A percentile compares a stretch with the other conserved stretches of the same genome.
Evolutionary conservation across 345 rosid genomes (phyloP).

Genomic region (Crucihimalaya himalaica): DNA sequence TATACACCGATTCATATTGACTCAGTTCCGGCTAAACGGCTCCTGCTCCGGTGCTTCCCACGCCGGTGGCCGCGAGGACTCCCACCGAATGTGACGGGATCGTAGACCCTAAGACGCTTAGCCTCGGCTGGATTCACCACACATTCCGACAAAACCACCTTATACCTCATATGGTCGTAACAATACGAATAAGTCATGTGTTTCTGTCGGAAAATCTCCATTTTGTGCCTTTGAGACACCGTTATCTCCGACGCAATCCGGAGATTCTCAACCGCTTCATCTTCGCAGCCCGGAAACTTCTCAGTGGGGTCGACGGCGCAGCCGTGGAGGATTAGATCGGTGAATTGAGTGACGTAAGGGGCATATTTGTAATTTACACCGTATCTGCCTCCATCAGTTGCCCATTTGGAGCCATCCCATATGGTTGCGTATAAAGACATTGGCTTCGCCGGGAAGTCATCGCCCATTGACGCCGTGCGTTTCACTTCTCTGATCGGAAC

Average conservation of each 20-base stretch:
- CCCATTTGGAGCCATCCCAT: slow-evolving; percentile 99
- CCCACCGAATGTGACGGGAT: slow-evolving; percentile 81
- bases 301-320: slow-evolving; percentile 89
- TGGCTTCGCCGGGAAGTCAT: slow-evolving; percentile 91
- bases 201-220: slow-evolving; percentile 72
- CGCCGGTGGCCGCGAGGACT: slow-evolving; percentile 46
- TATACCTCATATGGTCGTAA: slow-evolving; percentile 77
- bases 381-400: slow-evolving; percentile 94
- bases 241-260: slow-evolving; percentile 48
- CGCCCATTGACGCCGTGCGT: slow-evolving; percentile 74
- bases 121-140: slow-evolving; percentile 60
- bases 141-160: slow-evolving; percentile 67
- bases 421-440: slow-evolving; percentile 93
- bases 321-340: slow-evolving; percentile 75
- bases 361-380: slow-evolving; percentile 87
- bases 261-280: slow-evolving; percentile 25
- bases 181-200: slow-evolving; percentile 95
- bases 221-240: slow-evolving; percentile 51
- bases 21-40: slow-evolving; percentile 7
- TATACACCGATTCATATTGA: slow-evolving; percentile 30
- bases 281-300: slow-evolving; percentile 50
- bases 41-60: slow-evolving; percentile 45
- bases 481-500: slow-evolving; percentile 79
- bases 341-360: slow-evolving; percentile 69
- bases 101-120: slow-evolving; percentile 56